Base-by-base conservation (phyloP, 2,329 filamentous ascomycete species). In the Fonsecaea multimorphosa region DNA sequence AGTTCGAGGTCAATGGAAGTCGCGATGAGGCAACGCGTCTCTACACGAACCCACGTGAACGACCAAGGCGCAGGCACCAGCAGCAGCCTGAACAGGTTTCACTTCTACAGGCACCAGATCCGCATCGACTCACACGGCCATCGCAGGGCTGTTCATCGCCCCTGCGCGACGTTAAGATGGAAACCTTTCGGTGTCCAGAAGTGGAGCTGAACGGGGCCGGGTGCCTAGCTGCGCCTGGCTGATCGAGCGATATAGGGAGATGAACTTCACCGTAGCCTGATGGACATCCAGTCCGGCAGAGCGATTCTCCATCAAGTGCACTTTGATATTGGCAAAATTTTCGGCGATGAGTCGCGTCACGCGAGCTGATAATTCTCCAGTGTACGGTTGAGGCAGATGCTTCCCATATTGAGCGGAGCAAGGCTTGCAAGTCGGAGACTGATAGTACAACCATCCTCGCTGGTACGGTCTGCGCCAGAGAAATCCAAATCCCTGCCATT, bases 351-450 rank as follows among this genome's bases (percentile, higher is more conserved):
- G 11, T 22, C 29, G 9, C 16, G 44, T 36, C 58, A 52, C 58
- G 5, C 31, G 31, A 38, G 19, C 14, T n/a, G 8, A 29, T 7
- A 60, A 44, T 7, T 14, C 9, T 8, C 11, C 49, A 51, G 14
- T n/a, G 24, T 3, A 27, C 29, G 31, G 27, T 38, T 7, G 12
- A 24, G 44, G 44, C 61, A 61, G 52, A 65, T 65, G 63, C 40
- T 61, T 58, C 29, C 32, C 32, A 40, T 44, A 19, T 52, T 65
- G 12, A n/a, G 22, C 3, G 51, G 52, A 57, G 31, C 52, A 61
- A 62, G 63, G 59, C 58, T 62, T 36, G 51, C 38, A 27, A 63
- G 52, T 63, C 52, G 29, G 44, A 60, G 58, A 24, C 31, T 38
- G 16, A 3, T 52, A 32, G n/a, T 29, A 16, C 19, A 14, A 22